Evolutionary conservation across 352 stramenopile species (phyloP), one percentile per base, ranked within the genome.

Genomic region (Paralagenidium karlingii): DNA sequence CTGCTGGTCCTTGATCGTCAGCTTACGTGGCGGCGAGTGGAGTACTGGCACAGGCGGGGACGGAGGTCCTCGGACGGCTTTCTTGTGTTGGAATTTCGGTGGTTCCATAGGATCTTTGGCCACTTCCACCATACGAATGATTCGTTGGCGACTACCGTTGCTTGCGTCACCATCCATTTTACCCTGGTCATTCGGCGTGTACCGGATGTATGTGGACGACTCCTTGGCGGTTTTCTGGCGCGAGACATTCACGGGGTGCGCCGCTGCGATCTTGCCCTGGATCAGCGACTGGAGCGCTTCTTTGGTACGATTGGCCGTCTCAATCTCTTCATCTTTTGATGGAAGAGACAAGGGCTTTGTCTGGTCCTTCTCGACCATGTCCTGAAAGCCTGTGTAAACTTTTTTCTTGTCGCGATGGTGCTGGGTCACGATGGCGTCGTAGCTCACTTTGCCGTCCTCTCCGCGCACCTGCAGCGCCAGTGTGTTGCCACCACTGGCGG

Each of bases 71-170:
- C 70, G 66, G 41, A 97, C 94, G 0, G 96, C 90, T 63, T 99
- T 99, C 34, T 94, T 94, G 59, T 99, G 94, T 63, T 97, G 96
- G 58, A 99, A 97, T 63, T 99, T 99, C 9, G 96, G 94, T 32
- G 96, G 96, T 58, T 98, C 94, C 82, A 99, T 97, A 3, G 96
- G 96, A 75, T 99, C 96, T 41, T 98, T 87, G 40, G 96, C 89
- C n/a, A 87, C 85, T 0, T 98, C 94, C 26, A 99, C 94, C 84
- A 99, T 97, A 55, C 94, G 88, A 52, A 99, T 98, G 46, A 99
- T 94, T 30, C 96, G 83, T 64, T 98, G 88, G 45, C 94, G 62
- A 25, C 59, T 57, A 36, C 25, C 12, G n/a, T n/a, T n/a, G n/a
- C n/a, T n/a, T n/a, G n/a, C n/a, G 30, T 63, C 45, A 5, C 51